Evolutionary conservation across 2,329 filamentous ascomycete genomes (phyloP).

Genomic region (Podosphaera xanthii): DNA sequence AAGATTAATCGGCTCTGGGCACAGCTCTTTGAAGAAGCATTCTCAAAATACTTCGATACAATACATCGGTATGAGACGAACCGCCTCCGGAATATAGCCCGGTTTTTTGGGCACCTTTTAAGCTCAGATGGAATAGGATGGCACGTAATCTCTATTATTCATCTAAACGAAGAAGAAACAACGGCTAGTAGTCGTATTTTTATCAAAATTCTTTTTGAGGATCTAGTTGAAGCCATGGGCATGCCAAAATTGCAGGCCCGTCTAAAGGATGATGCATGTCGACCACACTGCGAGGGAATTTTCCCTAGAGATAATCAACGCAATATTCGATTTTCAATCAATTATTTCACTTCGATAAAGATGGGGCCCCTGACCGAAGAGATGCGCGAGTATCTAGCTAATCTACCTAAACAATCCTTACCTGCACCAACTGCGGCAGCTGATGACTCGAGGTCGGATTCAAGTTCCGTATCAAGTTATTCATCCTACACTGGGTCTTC

Average conservation of each 20-base stretch:
- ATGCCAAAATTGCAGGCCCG: slow-evolving; percentile 56
- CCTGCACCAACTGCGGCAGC: slow-evolving; percentile 38
- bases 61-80: slow-evolving; percentile 97
- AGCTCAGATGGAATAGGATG: slow-evolving; percentile 75
- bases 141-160: slow-evolving; percentile 68
- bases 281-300: slow-evolving; percentile 57
- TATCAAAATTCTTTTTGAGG: slow-evolving; percentile 92
- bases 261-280: slow-evolving; percentile 56
- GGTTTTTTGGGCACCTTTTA: slow-evolving; percentile 83
- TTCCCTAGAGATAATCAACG: slow-evolving; percentile 78
- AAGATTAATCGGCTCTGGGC: slow-evolving; percentile 92
- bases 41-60: slow-evolving; percentile 85
- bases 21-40: slow-evolving; percentile 75
- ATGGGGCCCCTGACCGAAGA: slow-evolving; percentile 89
- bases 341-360: slow-evolving; percentile 95
- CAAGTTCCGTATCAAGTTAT: slow-evolving; percentile 48
- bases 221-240: slow-evolving; percentile 68
- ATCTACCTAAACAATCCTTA: slow-evolving; percentile 63
- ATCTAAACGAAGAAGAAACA: slow-evolving; percentile 89
- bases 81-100: slow-evolving; percentile 76
- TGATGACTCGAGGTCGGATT: slow-evolving; percentile 42
- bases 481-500: slow-evolving; percentile 47
- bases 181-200: slow-evolving; percentile 94
- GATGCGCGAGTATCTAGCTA: slow-evolving; percentile 79
- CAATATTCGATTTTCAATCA: slow-evolving; percentile 92